Base-by-base conservation (phyloP, 208 protist genomes). In the Trypanosomatidae sp. region DNA sequence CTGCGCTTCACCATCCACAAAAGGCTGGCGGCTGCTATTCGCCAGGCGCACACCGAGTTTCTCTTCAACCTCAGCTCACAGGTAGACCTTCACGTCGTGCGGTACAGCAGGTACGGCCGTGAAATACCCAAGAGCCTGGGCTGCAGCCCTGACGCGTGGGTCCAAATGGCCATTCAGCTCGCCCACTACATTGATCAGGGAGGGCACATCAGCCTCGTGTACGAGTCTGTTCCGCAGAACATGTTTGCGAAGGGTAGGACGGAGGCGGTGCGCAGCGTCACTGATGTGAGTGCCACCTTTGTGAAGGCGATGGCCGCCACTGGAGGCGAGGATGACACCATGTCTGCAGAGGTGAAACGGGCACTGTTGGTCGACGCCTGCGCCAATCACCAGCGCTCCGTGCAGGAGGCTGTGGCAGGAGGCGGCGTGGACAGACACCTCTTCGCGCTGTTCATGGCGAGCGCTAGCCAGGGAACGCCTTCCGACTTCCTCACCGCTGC, bases 81-180 rank as follows among this genome's bases (percentile, higher is more conserved):
- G 68, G 58, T 91, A 17, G 91, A 94, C 64, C 68, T 94, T 15
- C 70, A 81, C 50, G 83, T 92, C n/a, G 69, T 73, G 44, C 78
- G 82, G 59, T 89, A 86, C 79, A 55, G 33, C 50, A 66, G 71
- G n/a, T 92, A 90, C 77, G 83, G 85, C 47, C 71, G 82, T 46
- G 74, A 77, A 25, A 49, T 91, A 15, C 80, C 82, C n/a, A 83
- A 83, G 71, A 62, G 65, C 62, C 47, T 78, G 25, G 75, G 75
- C 71, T 83, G 84, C 66, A 77, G 80, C 49, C 88, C 89, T 1
- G 88, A 95, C 65, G 87, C 87, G 39, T 96, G 88, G 85, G 62
- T 95, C 67, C 91, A 96, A 73, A 88, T 95, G 81, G 91, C 91
- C 2, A 82, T 97, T 50, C 91, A 96, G 66, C 78, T 96, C 10